These are phyloP conservation scores for Botrytis deweyae DNA, from an alignment of 2,329 filamentous ascomycete genomes.

Conservation along the genomic window DNA sequence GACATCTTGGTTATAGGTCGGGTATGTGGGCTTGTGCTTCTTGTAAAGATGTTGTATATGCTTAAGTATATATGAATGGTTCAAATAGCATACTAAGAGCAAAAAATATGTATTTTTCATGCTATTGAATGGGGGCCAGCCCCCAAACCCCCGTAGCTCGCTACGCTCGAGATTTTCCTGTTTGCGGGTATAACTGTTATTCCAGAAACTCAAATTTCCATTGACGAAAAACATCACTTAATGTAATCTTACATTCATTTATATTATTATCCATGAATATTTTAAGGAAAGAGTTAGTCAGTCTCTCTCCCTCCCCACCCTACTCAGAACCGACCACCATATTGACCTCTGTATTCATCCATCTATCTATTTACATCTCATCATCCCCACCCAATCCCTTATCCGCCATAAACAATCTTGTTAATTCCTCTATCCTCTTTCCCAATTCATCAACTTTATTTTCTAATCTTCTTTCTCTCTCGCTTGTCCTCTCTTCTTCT, in stretches of 20 bases:
- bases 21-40: conserved; percentile 12
- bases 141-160: neutral
- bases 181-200: no score
- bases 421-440: conserved; percentile 59
- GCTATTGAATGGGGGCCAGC: neutral
- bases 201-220: no score
- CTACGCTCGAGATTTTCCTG: neutral
- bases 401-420: conserved; percentile 51
- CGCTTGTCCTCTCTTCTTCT: neutral
- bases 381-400: conserved; percentile 43
- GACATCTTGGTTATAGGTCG: neutral
- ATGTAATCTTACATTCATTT: no score
- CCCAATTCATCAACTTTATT: conserved; percentile 55
- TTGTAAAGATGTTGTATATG: conserved; percentile 12
- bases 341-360: no score
- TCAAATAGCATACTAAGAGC: neutral
- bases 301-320: no score
- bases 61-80: neutral
- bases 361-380: conserved; percentile 1
- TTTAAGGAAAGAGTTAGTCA: no score
- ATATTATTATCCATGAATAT: no score
- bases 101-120: neutral
- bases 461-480: conserved; percentile 41
- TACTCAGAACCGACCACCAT: no score
- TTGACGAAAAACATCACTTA: no score